These are phyloP conservation scores for Fagus crenata DNA, from an alignment of 306 rosid genomes.

Conservation along the genomic window DNA sequence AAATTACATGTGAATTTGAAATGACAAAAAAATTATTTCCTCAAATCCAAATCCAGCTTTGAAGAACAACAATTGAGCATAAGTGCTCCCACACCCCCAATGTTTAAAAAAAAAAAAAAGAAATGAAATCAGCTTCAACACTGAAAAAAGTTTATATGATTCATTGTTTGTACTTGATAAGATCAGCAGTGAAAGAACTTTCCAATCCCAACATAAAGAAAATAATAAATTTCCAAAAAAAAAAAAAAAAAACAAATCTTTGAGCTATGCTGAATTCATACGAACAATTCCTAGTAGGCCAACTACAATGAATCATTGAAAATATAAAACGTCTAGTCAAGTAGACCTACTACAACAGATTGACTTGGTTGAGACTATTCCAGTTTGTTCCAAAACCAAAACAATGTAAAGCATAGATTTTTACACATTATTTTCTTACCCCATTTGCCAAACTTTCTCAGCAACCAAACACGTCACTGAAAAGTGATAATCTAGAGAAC, in stretches of 20 bases:
- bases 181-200: no score
- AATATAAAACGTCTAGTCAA: neutral
- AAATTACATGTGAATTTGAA: neutral
- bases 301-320: neutral
- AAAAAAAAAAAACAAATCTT: neutral
- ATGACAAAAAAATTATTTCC: neutral
- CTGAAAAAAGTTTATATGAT: no score
- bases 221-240: no score
- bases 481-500: constrained; percentile 12
- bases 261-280: neutral
- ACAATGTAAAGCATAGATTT: neutral
- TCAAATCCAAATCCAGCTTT: no score
- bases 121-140: no score
- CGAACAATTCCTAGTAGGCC: neutral
- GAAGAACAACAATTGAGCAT: no score
- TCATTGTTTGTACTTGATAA: no score
- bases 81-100: no score
- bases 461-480: constrained; percentile 29
- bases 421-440: constrained; percentile 5
- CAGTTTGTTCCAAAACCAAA: neutral
- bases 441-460: constrained; percentile 11
- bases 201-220: no score
- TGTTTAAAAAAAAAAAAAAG: no score
- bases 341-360: neutral
- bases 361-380: neutral